Percentiles rank a stretch among this genome's conserved stretches.
phyloP scores from a whole-genome alignment of 2,329 filamentous ascomycete genomes.

The Beauveria australis region DNA sequence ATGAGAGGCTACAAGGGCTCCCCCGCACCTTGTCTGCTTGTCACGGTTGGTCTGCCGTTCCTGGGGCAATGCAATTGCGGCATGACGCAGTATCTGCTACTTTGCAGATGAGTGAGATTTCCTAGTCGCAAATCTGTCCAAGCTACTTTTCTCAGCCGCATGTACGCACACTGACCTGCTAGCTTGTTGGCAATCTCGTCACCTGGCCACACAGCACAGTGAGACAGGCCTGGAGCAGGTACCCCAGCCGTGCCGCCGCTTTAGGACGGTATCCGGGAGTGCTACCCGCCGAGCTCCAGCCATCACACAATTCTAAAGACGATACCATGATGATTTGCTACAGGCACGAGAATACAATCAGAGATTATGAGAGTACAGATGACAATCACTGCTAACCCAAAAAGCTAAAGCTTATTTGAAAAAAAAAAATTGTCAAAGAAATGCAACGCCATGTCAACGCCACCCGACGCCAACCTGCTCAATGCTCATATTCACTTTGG shows the following conservation, averaged over 20 bases:
- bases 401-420: no score
- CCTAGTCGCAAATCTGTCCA: background rate
- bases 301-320: background rate
- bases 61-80: slow-evolving; percentile 9
- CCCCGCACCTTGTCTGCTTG: slow-evolving; percentile 6
- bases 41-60: slow-evolving; percentile 6
- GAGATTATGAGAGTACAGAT: no score
- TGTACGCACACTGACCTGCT: background rate
- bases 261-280: background rate
- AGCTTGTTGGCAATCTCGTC: background rate
- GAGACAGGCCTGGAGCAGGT: slow-evolving; percentile 1
- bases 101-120: background rate
- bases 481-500: background rate
- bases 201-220: background rate
- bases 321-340: background rate
- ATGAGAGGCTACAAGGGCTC: background rate
- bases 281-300: background rate
- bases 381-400: no score
- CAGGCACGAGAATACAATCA: no score
- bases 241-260: slow-evolving; percentile 2
- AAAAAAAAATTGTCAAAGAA: no score
- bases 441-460: no score
- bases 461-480: background rate
- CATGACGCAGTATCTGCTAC: background rate
- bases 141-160: slow-evolving; percentile 1